A percentile compares a stretch with the other conserved stretches of the same genome.
Conservation (phyloP, 495 filamentous ascomycete genomes). For the Talaromyces proteolyticus region DNA sequence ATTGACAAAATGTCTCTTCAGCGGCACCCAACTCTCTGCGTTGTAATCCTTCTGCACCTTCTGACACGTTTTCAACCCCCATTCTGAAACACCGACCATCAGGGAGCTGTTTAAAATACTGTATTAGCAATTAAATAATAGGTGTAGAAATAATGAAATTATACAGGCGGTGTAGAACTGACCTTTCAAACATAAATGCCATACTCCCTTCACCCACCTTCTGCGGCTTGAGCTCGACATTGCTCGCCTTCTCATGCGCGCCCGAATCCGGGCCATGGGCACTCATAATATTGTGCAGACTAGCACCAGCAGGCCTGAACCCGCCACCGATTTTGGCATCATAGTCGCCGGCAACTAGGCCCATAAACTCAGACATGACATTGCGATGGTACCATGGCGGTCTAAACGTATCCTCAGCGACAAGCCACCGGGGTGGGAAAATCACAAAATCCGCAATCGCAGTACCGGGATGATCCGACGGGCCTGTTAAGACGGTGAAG, state of each 20-base stretch:
- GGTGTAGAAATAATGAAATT: constrained; percentile 7
- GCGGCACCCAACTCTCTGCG: constrained; percentile 75
- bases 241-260: constrained; percentile 54
- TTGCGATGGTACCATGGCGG: constrained; percentile 70
- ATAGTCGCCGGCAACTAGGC: constrained; percentile 57
- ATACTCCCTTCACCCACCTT: constrained; percentile 59
- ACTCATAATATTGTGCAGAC: constrained; percentile 58
- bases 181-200: constrained; percentile 67
- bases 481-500: constrained; percentile 64
- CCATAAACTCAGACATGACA: constrained; percentile 59
- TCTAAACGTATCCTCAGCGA: constrained; percentile 62
- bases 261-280: constrained; percentile 54
- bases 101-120: constrained; percentile 54
- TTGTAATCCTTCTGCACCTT: constrained; percentile 85
- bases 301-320: constrained; percentile 58
- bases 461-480: constrained; percentile 49
- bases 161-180: no score
- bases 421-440: constrained; percentile 67
- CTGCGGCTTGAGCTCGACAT: constrained; percentile 48
- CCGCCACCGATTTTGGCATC: constrained; percentile 59
- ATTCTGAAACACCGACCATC: constrained; percentile 90
- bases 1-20: constrained; percentile 71
- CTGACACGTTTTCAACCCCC: constrained; percentile 75
- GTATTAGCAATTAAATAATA: neutral
- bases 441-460: constrained; percentile 67